Conservation (phyloP, 1,284 basidiomycete species). For the Phellinidium pouzarii region DNA sequence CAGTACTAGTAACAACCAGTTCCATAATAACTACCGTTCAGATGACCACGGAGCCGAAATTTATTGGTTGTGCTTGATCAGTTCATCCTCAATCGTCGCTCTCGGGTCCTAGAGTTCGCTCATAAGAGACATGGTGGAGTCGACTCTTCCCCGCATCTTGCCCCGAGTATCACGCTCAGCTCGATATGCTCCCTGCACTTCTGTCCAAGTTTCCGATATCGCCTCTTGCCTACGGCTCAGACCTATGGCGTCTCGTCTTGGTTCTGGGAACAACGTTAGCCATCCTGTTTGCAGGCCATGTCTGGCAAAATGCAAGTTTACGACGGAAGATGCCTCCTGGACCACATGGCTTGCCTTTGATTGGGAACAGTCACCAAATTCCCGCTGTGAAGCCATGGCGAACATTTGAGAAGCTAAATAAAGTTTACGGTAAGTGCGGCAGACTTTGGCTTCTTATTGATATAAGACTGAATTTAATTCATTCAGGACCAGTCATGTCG, state of each 20-base stretch:
- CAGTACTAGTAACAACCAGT: not conserved
- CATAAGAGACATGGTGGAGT: not conserved
- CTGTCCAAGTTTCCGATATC: not conserved
- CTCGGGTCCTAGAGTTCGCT: not conserved
- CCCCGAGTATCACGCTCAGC: not conserved
- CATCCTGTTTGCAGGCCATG: slow-evolving; percentile 1
- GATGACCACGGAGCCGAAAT: not conserved
- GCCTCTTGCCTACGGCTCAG: not conserved
- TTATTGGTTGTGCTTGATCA: not conserved
- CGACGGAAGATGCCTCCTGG: slow-evolving; percentile 37
- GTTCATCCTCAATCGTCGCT: not conserved
- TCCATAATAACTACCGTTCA: not conserved
- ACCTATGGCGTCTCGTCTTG: not conserved
- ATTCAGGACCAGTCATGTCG: slow-evolving; percentile 42
- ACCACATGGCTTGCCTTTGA: slow-evolving; percentile 36
- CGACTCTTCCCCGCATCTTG: not conserved
- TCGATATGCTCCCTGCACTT: not conserved
- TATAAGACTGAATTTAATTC: not conserved
- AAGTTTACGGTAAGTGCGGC: slow-evolving; percentile 37
- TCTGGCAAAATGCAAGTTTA: not conserved
- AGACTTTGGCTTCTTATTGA: not conserved
- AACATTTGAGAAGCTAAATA: slow-evolving; percentile 43
- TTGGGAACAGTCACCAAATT: slow-evolving; percentile 43
- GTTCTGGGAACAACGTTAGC: not conserved
- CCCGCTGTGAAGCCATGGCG: slow-evolving; percentile 43